Evolutionary conservation across 257 asterid species (phyloP), one percentile per base, ranked within the genome.

Genomic region (Paraleonurus japonicus): DNA sequence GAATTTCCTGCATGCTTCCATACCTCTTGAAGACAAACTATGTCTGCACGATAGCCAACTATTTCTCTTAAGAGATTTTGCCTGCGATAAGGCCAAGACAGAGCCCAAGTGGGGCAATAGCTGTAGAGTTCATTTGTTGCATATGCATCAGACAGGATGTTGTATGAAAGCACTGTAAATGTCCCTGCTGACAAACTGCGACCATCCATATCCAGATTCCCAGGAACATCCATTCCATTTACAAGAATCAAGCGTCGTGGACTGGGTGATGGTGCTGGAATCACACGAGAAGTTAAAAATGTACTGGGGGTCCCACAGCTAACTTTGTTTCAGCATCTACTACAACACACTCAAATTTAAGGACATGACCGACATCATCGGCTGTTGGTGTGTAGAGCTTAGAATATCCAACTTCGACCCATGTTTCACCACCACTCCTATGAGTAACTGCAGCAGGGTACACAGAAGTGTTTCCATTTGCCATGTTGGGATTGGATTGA

Each of bases 11-110:
- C 58, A 26, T 24, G 43, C 4, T n/a, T 65, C n/a, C 23, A 22
- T 88, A 95, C 99, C 99, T 95, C 99, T 84, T 95, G 99, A 73
- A 95, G 98, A 80, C 99, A 95, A 76, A 95, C 85, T 73, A 95
- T 86, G 74, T 95, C 99, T 0, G 97, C 97, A 51, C 71, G 92
- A 80, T 95, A 92, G 78, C 94, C 96, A 81, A 88, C 89, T 70
- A 95, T 95, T 79, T 95, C 99, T 30, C 98, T 92, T 63, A 95
- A 78, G 27, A 95, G 82, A 74, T 92, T 95, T 81, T 95, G 99
- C 77, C 91, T 83, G 77, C 98, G 96, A 74, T 95, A 95, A 67
- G 98, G 73, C 99, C 99, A 95, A 50, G 99, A 88, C 72, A 95
- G 96, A 60, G 99, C 98, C 99, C 99, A 95, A 67, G 98, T 57